Base-by-base conservation (phyloP, 2,329 filamentous ascomycete genomes). In the Aspergillus amoenus region DNA sequence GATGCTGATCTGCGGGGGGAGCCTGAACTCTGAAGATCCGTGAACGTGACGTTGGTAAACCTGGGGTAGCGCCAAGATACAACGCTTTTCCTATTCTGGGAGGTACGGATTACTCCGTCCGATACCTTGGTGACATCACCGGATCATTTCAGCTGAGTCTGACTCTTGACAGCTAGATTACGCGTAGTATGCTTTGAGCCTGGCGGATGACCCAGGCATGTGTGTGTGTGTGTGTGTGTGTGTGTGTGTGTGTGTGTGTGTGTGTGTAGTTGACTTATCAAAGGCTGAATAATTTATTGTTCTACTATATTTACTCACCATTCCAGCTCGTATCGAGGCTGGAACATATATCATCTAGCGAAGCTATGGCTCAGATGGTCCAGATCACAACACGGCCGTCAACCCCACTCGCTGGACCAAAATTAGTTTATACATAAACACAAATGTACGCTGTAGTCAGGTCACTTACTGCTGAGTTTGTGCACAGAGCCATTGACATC, bases 301-400 rank as follows among this genome's bases (percentile, higher is more conserved):
- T 44, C 13, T 24, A 44, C 13, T 27, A 44, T 44, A 24, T 44
- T 15, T 27, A 37, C 42, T 44, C 17, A 15, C 24, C 15, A 11
- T 44, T 17, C 6, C 42, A 15, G 3, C 22, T 44, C 15, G 42
- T 44, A 44, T 44, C 21, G 15, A 37, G 15, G 34, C 34, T 37
- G 13, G 34, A 12, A 37, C 32, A 37, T n/a, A n/a, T 37, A 6
- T n/a, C 13, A 22, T 13, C 11, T 18, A 44, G 22, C 42, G n/a
- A 47, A 18, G n/a, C 12, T 39, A 11, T n/a, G 13, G 43, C 47
- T 58, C 17, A 91, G 51, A 81, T 79, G 63, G 81, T 82, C 90
- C 90, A 94, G 65, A 94, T 85, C 50, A 93, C 90, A 65, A 94
- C 80, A 68, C 90, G 85, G 61, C 90, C 90, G 72, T 94, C 90